Base-by-base conservation (phyloP, 2,329 filamentous ascomycete genomes). In the Capronia americana region DNA sequence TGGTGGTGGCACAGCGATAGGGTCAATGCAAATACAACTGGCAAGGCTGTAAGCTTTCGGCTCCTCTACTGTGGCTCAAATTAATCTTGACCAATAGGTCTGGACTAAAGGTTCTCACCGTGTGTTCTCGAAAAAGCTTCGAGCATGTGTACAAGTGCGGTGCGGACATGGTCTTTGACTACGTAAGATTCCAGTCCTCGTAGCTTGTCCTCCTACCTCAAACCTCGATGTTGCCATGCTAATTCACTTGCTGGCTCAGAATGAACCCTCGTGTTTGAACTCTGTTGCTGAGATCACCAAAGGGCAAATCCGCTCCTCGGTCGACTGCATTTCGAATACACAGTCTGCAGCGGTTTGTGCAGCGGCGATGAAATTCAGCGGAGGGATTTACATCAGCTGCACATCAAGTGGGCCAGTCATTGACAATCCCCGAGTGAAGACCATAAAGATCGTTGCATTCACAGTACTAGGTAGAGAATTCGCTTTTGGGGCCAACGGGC, bases 311-410 rank as follows among this genome's bases (percentile, higher is more conserved):
- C 17, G 41, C 23, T 60, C 24, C 57, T 26, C 41, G 7, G 24
- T 60, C 44, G 57, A 60, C 20, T 60, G 57, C 50, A 60, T 60
- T 23, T 46, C 20, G 14, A 32, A 50, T 30, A 11, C n/a, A n/a
- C 17, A 60, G 20, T 60, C 57, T 46, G 41, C 57, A 46, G 38
- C 17, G 17, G 24, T 28, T 17, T 60, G 57, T 60, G 17, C 57
- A 5, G 20, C 34, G 34, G 57, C 41, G n/a, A 60, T 60, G 57
- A n/a, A 48, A 23, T n/a, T 8, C 3, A 12, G 26, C 14, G n/a
- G 20, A 6, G 24, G 50, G 14, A 30, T 28, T 6, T 54, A 54
- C 24, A 54, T 54, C 50, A 54, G 50, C 50, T 24, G 14, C 14
- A 54, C 50, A 23, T n/a, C 50, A 30, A 54, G 14, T 10, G 50